phyloP scores from a whole-genome alignment of 2,329 filamentous ascomycete genomes.

The Leptographium radiaticola region DNA sequence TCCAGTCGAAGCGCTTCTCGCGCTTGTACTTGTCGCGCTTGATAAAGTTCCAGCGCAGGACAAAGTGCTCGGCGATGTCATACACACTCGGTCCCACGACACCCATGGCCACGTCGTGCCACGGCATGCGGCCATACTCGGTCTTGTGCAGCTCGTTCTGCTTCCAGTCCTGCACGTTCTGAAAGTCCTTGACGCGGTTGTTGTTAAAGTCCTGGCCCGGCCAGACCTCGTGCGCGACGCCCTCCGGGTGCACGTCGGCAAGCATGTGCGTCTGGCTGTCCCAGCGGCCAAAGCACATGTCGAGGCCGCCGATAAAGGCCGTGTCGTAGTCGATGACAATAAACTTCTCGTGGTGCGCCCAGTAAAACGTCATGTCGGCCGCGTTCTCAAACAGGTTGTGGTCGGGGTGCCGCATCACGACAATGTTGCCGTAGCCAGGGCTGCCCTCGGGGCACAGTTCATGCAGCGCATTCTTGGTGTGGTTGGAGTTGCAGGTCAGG shows the following conservation, averaged over 20 bases:
- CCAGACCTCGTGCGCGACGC: slow-evolving; percentile 72
- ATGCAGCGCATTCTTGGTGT: slow-evolving; percentile 79
- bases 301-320: slow-evolving; percentile 87
- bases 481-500: slow-evolving; percentile 80
- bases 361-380: slow-evolving; percentile 94
- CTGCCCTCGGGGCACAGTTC: slow-evolving; percentile 68
- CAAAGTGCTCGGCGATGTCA: slow-evolving; percentile 92
- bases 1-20: slow-evolving; percentile 70
- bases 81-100: slow-evolving; percentile 81
- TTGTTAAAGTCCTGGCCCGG: slow-evolving; percentile 98
- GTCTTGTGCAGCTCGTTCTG: slow-evolving; percentile 84
- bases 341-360: slow-evolving; percentile 97
- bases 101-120: slow-evolving; percentile 93
- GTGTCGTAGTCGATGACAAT: slow-evolving; percentile 84
- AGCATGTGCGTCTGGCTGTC: slow-evolving; percentile 76
- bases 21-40: slow-evolving; percentile 98
- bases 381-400: slow-evolving; percentile 91
- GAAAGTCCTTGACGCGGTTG: slow-evolving; percentile 90
- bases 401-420: slow-evolving; percentile 80
- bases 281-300: slow-evolving; percentile 93
- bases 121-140: slow-evolving; percentile 90
- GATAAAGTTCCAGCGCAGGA: slow-evolving; percentile 89
- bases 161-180: slow-evolving; percentile 84
- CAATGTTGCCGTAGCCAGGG: slow-evolving; percentile 79
- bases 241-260: slow-evolving; percentile 76